Evolutionary conservation across 225 moss, liverwort and hornwort species (phyloP), one percentile per base, ranked within the genome.

Genomic region (Anthoceros angustus): DNA sequence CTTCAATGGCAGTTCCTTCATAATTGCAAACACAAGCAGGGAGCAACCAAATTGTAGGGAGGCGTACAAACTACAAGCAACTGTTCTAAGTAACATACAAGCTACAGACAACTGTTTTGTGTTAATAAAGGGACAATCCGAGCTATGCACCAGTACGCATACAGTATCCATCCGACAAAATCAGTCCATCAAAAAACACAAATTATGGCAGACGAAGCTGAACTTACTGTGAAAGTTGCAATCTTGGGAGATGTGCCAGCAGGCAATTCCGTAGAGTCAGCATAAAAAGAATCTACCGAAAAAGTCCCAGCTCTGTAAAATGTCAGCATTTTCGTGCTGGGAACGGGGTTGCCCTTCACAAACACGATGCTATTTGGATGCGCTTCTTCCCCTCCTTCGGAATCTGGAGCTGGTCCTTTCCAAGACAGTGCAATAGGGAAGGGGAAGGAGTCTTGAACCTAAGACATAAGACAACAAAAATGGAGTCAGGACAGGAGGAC

Each of bases 331-430:
- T 98, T 98, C 4, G 98, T 92, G 67, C 80, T 82, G 4, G 98
- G 98, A 7, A 98, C 77, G 0, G 87, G 86, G 63, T 98, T 98
- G 5, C 92, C 98, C 23, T 84, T 98, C 77, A 89, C 89, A 66
- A 98, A 98, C 60, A 98, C 98, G 41, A 98, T 78, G 68, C 84
- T 98, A 71, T 98, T 98, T 8, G 98, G 82, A 0, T 88, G 87
- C 0, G 86, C 87, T 73, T 98, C 98, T 64, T 92, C 98, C 9
- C 89, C 92, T 12, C 88, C 87, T 62, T 98, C 98, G 25, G 85
- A 79, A 77, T 98, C 98, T 0, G 92, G 87, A 8, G 98, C 84
- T 45, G 98, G 75, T n/a, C 98, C 98, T 75, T 98, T 98, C 92
- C 92, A 98, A 15, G 98, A 98, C 18, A 98, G 74, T 6, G 92